Evolutionary conservation across 2,329 filamentous ascomycete genomes (phyloP).

Genomic region (Geosmithia morbida): DNA sequence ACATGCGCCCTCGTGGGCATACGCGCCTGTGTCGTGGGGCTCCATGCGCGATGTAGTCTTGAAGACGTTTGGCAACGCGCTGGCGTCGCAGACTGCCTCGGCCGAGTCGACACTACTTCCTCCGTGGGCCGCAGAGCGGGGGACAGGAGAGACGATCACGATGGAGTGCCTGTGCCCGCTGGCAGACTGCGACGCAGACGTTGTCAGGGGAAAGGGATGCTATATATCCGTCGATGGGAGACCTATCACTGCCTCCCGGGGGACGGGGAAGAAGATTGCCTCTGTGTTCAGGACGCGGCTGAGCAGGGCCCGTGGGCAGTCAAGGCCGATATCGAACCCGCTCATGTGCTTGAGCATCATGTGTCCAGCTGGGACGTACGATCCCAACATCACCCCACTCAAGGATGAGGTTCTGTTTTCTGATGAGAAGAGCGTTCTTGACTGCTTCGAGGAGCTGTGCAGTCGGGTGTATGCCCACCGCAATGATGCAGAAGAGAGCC

Average conservation of each 20-base stretch:
- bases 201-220: constrained; percentile 28
- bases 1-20: constrained; percentile 40
- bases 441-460: constrained; percentile 31
- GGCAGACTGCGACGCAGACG: constrained; percentile 25
- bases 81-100: constrained; percentile 36
- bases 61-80: constrained; percentile 45
- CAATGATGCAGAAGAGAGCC: neutral
- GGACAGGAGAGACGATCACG: constrained; percentile 11
- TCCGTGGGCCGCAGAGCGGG: neutral
- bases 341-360: constrained; percentile 51
- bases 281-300: constrained; percentile 37
- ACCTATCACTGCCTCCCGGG: constrained; percentile 40
- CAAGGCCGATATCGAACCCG: constrained; percentile 16
- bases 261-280: constrained; percentile 44
- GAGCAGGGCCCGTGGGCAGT: constrained; percentile 10
- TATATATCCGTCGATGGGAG: constrained; percentile 58
- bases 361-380: constrained; percentile 50
- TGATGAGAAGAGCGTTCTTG: constrained; percentile 30
- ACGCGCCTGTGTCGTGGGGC: constrained; percentile 12
- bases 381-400: constrained; percentile 55
- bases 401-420: constrained; percentile 61
- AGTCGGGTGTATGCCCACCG: constrained; percentile 18
- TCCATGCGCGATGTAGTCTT: constrained; percentile 41
- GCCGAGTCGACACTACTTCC: neutral
- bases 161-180: constrained; percentile 46